Conservation (phyloP, 2,329 filamentous ascomycete genomes). For the Venturia asperata region DNA sequence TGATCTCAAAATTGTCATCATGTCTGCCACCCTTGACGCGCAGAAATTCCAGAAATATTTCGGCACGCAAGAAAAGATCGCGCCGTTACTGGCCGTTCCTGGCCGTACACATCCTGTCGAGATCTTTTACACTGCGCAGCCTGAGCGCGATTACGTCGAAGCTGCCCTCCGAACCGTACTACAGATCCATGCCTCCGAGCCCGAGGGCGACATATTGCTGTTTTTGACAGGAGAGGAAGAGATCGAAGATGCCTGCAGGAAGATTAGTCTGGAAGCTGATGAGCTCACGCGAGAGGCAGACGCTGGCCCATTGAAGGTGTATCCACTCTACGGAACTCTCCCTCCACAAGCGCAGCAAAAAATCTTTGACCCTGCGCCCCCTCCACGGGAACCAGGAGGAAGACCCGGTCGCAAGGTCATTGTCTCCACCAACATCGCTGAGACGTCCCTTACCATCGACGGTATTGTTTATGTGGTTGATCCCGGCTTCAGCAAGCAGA, state of each 20-base stretch:
- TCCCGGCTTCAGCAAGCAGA: slow-evolving; percentile 97
- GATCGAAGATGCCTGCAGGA: slow-evolving; percentile 91
- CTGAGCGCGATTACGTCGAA: slow-evolving; percentile 94
- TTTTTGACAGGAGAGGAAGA: slow-evolving; percentile 98
- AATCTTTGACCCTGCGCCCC: slow-evolving; percentile 87
- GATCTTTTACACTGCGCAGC: slow-evolving; percentile 96
- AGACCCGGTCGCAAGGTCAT: slow-evolving; percentile 89
- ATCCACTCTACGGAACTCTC: slow-evolving; percentile 88
- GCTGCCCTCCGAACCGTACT: slow-evolving; percentile 89
- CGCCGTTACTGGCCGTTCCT: slow-evolving; percentile 85
- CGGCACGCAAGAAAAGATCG: slow-evolving; percentile 55
- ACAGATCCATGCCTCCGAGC: slow-evolving; percentile 90
- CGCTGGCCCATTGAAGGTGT: slow-evolving; percentile 80
- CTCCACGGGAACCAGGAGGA: slow-evolving; percentile 64
- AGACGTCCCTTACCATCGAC: slow-evolving; percentile 95
- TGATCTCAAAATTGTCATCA: slow-evolving; percentile 92
- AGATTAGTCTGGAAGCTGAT: slow-evolving; percentile 83
- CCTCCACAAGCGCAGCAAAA: slow-evolving; percentile 88
- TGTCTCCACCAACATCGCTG: slow-evolving; percentile 93
- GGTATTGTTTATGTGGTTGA: slow-evolving; percentile 99
- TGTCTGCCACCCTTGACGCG: slow-evolving; percentile 90
- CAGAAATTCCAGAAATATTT: slow-evolving; percentile 99
- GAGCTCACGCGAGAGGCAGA: slow-evolving; percentile 88
- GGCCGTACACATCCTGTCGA: slow-evolving; percentile 94
- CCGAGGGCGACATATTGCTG: slow-evolving; percentile 84